A percentile compares a stretch with the other conserved stretches of the same genome.
Conservation (phyloP, 441 rosid genomes). For the Macaranga tanarius region DNA sequence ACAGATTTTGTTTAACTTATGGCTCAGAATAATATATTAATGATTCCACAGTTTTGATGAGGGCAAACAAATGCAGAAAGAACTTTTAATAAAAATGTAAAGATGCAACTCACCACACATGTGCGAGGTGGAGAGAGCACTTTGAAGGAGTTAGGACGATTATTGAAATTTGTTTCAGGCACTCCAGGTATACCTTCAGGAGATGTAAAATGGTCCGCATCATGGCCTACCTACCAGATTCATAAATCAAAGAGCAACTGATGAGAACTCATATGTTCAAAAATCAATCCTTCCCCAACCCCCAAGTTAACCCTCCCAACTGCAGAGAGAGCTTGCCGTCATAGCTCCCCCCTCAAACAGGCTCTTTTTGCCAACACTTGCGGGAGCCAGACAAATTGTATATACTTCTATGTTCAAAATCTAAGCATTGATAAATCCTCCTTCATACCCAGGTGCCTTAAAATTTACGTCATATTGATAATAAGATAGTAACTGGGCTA, state of each 20-base stretch:
- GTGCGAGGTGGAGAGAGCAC: slow-evolving; percentile 68
- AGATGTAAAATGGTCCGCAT: slow-evolving; percentile 66
- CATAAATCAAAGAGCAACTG: slow-evolving; percentile 13
- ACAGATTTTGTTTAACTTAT: neutral
- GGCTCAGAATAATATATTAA: neutral
- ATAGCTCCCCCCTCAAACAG: too few relatives aligned
- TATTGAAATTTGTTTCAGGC: slow-evolving; percentile 80
- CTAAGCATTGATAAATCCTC: neutral
- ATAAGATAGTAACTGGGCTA: neutral
- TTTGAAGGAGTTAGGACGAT: slow-evolving; percentile 79
- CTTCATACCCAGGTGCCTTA: neutral
- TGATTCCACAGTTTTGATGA: neutral
- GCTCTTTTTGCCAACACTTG: too few relatives aligned
- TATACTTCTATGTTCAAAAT: too few relatives aligned
- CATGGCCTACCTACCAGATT: slow-evolving; percentile 61
- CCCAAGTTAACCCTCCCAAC: too few relatives aligned
- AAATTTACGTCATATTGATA: neutral
- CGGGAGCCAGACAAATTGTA: too few relatives aligned
- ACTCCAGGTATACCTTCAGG: slow-evolving; percentile 82
- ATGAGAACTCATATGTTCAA: neutral
- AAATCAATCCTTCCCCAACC: neutral
- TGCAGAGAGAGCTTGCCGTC: too few relatives aligned
- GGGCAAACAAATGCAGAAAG: too few relatives aligned
- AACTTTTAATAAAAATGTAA: neutral
- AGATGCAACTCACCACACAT: slow-evolving; percentile 51